Base-by-base conservation (phyloP, 108 stramenopile genomes). In the Nitzschia inconspicua region DNA sequence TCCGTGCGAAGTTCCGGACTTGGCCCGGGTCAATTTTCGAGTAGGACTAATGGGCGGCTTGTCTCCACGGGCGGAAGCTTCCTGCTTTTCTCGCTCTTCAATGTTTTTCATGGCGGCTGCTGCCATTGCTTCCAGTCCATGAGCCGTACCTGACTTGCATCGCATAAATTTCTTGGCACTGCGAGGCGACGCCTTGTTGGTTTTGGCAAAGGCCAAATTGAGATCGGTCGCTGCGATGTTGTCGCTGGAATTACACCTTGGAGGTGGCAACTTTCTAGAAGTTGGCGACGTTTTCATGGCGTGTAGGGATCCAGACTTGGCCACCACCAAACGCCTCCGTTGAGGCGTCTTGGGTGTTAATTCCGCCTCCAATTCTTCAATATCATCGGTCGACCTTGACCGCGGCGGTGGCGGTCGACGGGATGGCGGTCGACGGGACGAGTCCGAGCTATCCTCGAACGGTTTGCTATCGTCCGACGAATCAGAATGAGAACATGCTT, bases 1-100 rank as follows among this genome's bases (percentile, higher is more conserved):
- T 9, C 16, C 49, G 29, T 41, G 57, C 1, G 44, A 11, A 25
- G 37, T 47, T 10, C 69, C 69, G 6, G 69, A 63, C 19, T 29
- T 29, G 27, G 61, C 57, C 4, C 44, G 44, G 28, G 27, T 26
- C 16, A 63, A 18, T 29, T 20, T 47, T 48, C 61, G 44, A 16
- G 25, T 14, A 19, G 32, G 29, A 20, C 19, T 44, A 20, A 20
- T 4, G 16, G 37, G 37, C 37, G 10, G 9, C 37, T 13, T 9
- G 10, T 13, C 13, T 13, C 37, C 37, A 13, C 37, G 9, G 37
- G 10, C 13, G 37, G 10, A 19, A 25, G 16, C 24, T 19, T 25
- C 9, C 1, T 8, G 24, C n/a, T 39, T n/a, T 14, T 39, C 37
- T 14, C 11, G n/a, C n/a, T 11, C n/a, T 39, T 39, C 37, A n/a